Conservation (phyloP, 352 stramenopile species). For the Aphanomyces cochlioides region DNA sequence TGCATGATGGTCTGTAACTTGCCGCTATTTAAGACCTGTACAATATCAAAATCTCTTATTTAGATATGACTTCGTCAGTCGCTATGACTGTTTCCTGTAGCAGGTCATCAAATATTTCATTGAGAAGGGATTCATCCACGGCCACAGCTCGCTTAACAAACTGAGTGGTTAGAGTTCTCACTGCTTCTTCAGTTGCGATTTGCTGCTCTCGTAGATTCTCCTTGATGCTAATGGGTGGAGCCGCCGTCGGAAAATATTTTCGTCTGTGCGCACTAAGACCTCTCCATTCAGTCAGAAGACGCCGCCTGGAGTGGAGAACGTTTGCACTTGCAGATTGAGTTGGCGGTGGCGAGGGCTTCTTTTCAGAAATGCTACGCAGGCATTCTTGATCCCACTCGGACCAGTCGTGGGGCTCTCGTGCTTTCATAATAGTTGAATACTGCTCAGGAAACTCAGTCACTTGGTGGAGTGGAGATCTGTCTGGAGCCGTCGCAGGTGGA, state of each 20-base stretch:
- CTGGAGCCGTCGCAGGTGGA: not conserved
- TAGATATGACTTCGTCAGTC: not conserved
- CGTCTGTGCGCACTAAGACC: not conserved
- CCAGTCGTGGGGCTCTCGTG: conserved; percentile 20
- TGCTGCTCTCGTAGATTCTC: conserved; percentile 5
- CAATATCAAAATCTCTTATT: not conserved
- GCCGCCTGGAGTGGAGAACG: not conserved
- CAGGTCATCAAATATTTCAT: conserved; percentile 9
- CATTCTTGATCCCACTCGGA: not conserved
- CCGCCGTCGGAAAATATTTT: not conserved
- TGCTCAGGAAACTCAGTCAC: conserved; percentile 12
- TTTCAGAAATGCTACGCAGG: not conserved
- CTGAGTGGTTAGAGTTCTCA: not conserved
- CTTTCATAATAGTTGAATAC: conserved; percentile 16
- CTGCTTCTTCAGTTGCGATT: not conserved
- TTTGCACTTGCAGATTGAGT: not conserved
- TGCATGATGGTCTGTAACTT: not conserved
- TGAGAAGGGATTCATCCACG: not conserved
- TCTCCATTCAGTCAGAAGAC: conserved; percentile 5
- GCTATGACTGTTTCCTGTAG: not conserved
- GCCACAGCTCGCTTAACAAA: not conserved
- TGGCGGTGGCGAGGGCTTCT: not conserved
- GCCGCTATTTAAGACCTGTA: not conserved
- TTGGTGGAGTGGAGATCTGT: not conserved
- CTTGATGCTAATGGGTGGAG: conserved; percentile 8